A percentile compares a stretch with the other conserved stretches of the same genome.
These are phyloP conservation scores for Trichoderma semiorbis DNA, from an alignment of 2,329 filamentous ascomycete species.

Conservation along the genomic window DNA sequence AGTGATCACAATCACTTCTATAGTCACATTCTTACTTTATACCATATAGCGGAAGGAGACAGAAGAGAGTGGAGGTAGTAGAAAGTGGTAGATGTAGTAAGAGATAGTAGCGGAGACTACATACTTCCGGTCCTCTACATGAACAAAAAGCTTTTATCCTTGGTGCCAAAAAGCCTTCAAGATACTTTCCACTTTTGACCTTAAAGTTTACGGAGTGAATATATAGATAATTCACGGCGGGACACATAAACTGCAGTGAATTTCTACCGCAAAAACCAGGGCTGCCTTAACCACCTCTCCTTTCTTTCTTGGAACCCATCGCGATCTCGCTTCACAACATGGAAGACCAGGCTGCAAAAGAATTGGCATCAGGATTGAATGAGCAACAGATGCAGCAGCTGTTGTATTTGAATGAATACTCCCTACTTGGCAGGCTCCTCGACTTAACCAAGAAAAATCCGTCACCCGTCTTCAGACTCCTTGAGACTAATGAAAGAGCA, in stretches of 20 bases:
- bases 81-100: background rate
- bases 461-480: background rate
- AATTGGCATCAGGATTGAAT: background rate
- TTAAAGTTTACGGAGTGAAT: background rate
- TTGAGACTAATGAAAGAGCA: too few relatives aligned
- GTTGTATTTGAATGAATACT: background rate
- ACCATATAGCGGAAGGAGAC: background rate
- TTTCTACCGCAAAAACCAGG: background rate
- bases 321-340: background rate
- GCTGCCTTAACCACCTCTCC: background rate
- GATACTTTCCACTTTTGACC: background rate
- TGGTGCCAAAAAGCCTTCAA: background rate
- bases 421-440: background rate
- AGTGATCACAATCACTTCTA: background rate
- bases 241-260: background rate
- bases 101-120: too few relatives aligned
- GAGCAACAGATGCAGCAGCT: background rate
- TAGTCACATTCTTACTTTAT: background rate
- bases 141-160: background rate
- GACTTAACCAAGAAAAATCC: background rate
- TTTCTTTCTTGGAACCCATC: background rate
- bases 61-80: background rate
- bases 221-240: background rate
- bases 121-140: background rate
- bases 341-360: background rate